These are phyloP conservation scores for Fusarium sp. DNA, from an alignment of 2,329 filamentous ascomycete species.

Conservation along the genomic window DNA sequence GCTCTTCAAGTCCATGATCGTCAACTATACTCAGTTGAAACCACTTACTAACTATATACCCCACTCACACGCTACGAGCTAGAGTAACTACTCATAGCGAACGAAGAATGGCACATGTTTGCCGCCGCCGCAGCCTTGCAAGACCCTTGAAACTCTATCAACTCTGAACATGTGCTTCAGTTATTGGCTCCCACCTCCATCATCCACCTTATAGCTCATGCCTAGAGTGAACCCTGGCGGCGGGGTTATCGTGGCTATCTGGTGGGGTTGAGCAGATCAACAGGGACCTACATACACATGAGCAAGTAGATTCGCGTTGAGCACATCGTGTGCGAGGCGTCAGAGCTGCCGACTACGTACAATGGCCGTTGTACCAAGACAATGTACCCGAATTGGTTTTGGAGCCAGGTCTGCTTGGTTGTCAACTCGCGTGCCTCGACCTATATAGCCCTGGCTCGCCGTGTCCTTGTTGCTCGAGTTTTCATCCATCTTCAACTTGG, in stretches of 20 bases:
- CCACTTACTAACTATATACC: background rate
- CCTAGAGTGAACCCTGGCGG: conserved; percentile 31
- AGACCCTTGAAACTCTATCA: conserved; percentile 44
- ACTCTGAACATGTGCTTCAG: conserved; percentile 55
- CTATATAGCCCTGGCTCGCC: conserved; percentile 43
- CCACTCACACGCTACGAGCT: conserved; percentile 38
- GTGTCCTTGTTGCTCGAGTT: conserved; percentile 14
- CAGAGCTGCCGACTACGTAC: conserved; percentile 22
- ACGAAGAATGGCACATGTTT: conserved; percentile 46
- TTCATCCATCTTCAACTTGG: conserved; percentile 43
- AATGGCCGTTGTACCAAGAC: conserved; percentile 20
- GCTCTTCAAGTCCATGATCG: conserved; percentile 22
- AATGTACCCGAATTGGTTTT: conserved; percentile 13
- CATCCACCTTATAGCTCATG: conserved; percentile 11
- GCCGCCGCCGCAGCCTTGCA: conserved; percentile 37
- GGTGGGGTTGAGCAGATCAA: conserved; percentile 42
- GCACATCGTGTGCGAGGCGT: conserved; percentile 30
- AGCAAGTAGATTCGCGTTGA: conserved; percentile 35
- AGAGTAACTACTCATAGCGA: conserved; percentile 39
- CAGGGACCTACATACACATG: conserved; percentile 20
- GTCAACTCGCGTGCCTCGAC: conserved; percentile 13
- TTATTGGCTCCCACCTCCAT: conserved; percentile 54
- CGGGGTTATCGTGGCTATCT: conserved; percentile 42
- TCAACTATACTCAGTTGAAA: conserved; percentile 22
- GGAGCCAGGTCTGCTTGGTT: background rate